A percentile compares a stretch with the other conserved stretches of the same genome.
Evolutionary conservation across 495 filamentous ascomycete species (phyloP).

Genomic region (Penicillium paxilli): DNA sequence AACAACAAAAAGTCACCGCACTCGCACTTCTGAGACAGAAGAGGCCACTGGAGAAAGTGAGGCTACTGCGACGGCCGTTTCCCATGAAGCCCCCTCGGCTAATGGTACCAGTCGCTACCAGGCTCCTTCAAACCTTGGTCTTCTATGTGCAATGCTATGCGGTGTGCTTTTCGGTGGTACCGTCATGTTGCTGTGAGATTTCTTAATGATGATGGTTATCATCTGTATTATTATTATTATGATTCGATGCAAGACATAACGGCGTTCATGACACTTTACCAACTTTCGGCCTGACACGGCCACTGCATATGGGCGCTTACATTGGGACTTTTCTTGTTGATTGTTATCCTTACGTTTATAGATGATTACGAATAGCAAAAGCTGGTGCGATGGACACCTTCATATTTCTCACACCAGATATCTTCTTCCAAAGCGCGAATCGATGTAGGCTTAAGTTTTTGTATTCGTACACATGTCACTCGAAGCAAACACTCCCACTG

Average conservation of each 20-base stretch:
- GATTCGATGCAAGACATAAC: slow-evolving; percentile 17
- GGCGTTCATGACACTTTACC: slow-evolving; percentile 20
- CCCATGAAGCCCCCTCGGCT: slow-evolving; percentile 19
- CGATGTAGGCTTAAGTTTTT: neutral
- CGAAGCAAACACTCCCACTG: neutral
- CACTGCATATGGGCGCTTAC: slow-evolving; percentile 21
- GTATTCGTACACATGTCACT: neutral
- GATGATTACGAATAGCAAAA: neutral
- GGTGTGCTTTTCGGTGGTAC: neutral
- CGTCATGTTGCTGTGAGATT: neutral
- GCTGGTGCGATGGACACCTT: neutral
- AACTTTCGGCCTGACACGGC: slow-evolving; percentile 5
- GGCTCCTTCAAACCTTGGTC: slow-evolving; percentile 8
- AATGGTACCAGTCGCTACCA: slow-evolving; percentile 5
- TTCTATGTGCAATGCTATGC: slow-evolving; percentile 22
- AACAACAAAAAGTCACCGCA: slow-evolving; percentile 1
- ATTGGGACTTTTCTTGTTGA: slow-evolving; percentile 10
- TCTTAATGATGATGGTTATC: neutral
- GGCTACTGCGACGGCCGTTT: neutral
- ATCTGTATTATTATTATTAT: slow-evolving; percentile 28
- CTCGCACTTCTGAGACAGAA: neutral
- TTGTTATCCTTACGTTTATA: slow-evolving; percentile 11
- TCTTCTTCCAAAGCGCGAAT: neutral
- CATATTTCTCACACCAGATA: neutral
- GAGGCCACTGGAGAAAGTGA: neutral